phyloP scores from a whole-genome alignment of 2,329 filamentous ascomycete species.

The Colletotrichum sp. region DNA sequence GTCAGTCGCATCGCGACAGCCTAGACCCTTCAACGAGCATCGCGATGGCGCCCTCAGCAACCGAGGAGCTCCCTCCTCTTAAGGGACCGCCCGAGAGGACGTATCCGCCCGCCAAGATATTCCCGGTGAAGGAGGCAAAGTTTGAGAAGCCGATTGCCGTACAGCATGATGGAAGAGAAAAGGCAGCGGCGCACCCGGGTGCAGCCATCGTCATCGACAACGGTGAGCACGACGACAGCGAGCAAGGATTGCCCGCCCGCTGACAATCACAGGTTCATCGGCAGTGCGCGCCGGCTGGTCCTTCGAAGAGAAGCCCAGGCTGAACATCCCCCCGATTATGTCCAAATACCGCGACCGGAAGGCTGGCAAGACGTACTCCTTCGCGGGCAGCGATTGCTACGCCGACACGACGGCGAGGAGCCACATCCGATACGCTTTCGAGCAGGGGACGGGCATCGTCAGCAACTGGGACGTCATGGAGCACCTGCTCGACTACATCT shows the following conservation, averaged over 20 bases:
- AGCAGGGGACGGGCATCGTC: constrained; percentile 87
- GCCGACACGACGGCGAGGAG: constrained; percentile 91
- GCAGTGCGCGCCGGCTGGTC: constrained; percentile 94
- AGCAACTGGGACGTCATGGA: constrained; percentile 99
- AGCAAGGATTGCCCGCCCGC: constrained; percentile 5
- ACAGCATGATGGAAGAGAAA: constrained; percentile 72
- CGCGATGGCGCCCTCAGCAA: constrained; percentile 59
- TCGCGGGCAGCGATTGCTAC: constrained; percentile 91
- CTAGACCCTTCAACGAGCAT: constrained; percentile 22
- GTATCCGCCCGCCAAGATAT: constrained; percentile 61
- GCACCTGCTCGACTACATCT: constrained; percentile 90
- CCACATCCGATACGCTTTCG: constrained; percentile 90
- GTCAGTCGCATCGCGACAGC: constrained; percentile 21
- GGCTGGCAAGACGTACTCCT: constrained; percentile 87
- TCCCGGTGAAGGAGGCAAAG: constrained; percentile 65
- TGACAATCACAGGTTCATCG: constrained; percentile 71
- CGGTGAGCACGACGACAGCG: constrained; percentile 63
- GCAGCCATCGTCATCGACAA: constrained; percentile 97
- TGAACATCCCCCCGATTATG: constrained; percentile 87
- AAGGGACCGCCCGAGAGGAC: constrained; percentile 46
- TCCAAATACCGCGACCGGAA: constrained; percentile 96
- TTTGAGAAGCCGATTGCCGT: constrained; percentile 62
- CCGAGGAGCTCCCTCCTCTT: constrained; percentile 46
- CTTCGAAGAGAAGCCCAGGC: constrained; percentile 81
- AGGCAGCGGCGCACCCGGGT: constrained; percentile 63